Base-by-base conservation (phyloP, 192 early-diverging fungal species). In the Mortierella hygrophila region DNA sequence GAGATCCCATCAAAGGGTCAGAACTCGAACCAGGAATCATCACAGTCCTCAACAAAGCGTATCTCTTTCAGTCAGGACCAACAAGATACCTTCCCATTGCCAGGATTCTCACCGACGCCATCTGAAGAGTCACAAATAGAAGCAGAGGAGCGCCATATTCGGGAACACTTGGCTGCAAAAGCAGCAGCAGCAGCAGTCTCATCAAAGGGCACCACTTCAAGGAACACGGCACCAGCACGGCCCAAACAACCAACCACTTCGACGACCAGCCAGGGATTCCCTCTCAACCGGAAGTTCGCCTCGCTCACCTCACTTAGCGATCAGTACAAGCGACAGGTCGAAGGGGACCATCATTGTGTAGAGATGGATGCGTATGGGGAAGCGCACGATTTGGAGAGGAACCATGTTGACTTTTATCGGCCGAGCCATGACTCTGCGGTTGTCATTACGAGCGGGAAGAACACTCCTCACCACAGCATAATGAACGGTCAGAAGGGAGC, bases 401-500 rank as follows among this genome's bases (percentile, higher is more conserved):
- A 70, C 32, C 37, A 49, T 15, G 16, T 21, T 16, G 72, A 65
- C 18, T n/a, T 69, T 26, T 63, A 78, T 54, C 74, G 84, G 7
- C 4, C 78, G 38, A 72, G 42, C 72, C 84, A 86, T 63, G 84
- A 86, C 76, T 81, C 84, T 46, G 84, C 84, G 38, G 84, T 86
- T 26, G 76, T 74, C 6, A 73, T 86, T 16, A 40, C 41, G 42
- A 86, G 79, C 26, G 72, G 26, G 6, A 38, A 57, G 23, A 74
- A 57, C 9, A 77, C 84, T 26, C 76, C 84, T 32, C 84, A 81
- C 54, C 69, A 78, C n/a, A 74, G 78, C 9, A 26, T 86, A 42
- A 37, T 70, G 40, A 70, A 21, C 46, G 73, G 78, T 23, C 37
- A 44, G 9, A 80, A 71, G 55, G 78, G 37, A 2, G n/a, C 71